Conservation (phyloP, 2,329 filamentous ascomycete genomes). For the Exophiala alcalophila region DNA sequence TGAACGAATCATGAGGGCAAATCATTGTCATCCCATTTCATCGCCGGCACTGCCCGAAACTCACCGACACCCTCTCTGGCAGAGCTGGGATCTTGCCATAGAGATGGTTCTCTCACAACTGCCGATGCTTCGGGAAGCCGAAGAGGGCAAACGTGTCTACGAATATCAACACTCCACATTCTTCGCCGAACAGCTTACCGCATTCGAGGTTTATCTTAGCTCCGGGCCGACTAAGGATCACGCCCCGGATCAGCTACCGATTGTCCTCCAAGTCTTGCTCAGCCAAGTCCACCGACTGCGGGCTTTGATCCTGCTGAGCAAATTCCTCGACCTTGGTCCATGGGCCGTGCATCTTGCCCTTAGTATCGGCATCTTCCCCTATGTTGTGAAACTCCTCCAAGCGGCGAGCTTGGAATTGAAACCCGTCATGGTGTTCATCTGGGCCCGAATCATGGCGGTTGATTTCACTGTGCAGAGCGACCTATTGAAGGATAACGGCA, state of each 20-base stretch:
- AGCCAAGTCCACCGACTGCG: constrained; percentile 92
- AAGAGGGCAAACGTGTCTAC: constrained; percentile 73
- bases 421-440: constrained; percentile 99
- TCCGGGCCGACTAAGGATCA: constrained; percentile 80
- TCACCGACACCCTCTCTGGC: constrained; percentile 91
- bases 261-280: constrained; percentile 90
- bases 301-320: constrained; percentile 84
- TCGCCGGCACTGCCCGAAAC: constrained; percentile 91
- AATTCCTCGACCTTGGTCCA: constrained; percentile 90
- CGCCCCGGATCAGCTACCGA: constrained; percentile 89
- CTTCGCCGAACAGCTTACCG: constrained; percentile 94
- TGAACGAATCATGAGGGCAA: constrained; percentile 92
- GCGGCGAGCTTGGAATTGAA: constrained; percentile 93
- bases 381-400: constrained; percentile 94
- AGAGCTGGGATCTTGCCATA: constrained; percentile 95
- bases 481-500: constrained; percentile 92
- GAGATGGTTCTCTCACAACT: constrained; percentile 92
- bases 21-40: constrained; percentile 92
- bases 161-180: constrained; percentile 94
- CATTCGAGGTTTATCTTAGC: constrained; percentile 91
- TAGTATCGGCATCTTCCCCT: constrained; percentile 97
- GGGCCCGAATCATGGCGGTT: constrained; percentile 92
- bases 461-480: constrained; percentile 92
- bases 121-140: constrained; percentile 72
- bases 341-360: constrained; percentile 98